These are phyloP conservation scores for Avena atlantica DNA, from an alignment of 176 grass and related monocot species.

Conservation along the genomic window DNA sequence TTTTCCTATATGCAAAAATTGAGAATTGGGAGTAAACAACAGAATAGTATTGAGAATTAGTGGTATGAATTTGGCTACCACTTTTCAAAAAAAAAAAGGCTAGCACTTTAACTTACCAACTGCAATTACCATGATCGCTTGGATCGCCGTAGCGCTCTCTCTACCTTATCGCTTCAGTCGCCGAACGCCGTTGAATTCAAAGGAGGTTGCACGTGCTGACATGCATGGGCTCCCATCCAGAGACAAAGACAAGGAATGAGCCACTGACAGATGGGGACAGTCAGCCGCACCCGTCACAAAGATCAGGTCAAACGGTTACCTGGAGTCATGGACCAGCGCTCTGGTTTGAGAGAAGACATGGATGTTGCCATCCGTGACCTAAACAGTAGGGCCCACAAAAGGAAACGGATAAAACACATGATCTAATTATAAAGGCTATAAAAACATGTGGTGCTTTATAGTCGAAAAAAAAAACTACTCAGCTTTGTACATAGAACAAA, in stretches of 20 bases:
- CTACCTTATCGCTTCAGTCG: not conserved
- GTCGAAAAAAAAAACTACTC: not conserved
- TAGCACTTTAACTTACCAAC: not conserved
- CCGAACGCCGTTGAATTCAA: conserved; percentile 29
- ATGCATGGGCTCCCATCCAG: not conserved
- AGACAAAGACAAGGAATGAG: not conserved
- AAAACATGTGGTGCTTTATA: not conserved
- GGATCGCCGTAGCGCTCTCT: not conserved
- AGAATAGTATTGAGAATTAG: no score
- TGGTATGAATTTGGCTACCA: no score
- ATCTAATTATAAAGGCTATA: no score
- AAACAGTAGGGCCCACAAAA: not conserved
- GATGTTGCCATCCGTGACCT: not conserved
- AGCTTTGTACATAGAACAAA: not conserved
- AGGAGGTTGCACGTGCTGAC: not conserved
- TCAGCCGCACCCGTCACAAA: not conserved
- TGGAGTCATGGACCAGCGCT: not conserved
- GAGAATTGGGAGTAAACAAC: no score
- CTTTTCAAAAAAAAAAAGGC: no score
- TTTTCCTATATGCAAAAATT: not conserved
- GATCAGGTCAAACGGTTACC: not conserved
- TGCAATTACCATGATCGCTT: not conserved
- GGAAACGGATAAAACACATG: not conserved
- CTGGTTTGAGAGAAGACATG: not conserved
- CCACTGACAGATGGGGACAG: not conserved